A percentile compares a stretch with the other conserved stretches of the same genome.
phyloP scores from a whole-genome alignment of 2,329 filamentous ascomycete species.

The Xylariaceae sp. region DNA sequence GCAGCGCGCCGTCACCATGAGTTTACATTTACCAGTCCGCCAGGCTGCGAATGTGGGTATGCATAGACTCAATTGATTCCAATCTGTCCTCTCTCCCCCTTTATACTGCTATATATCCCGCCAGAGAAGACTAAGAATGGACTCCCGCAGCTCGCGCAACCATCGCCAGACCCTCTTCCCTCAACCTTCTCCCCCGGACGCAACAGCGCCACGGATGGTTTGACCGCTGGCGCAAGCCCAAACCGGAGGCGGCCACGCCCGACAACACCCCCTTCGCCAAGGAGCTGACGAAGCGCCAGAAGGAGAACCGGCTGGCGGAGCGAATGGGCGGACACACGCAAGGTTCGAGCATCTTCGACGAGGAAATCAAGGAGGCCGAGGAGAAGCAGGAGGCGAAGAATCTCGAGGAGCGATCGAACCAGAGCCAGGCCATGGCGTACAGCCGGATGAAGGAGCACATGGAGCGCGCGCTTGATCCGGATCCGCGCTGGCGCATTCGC shows the following conservation, averaged over 20 bases:
- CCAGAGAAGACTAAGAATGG: not conserved
- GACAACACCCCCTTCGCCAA: slow-evolving; percentile 9
- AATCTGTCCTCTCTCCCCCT: not conserved
- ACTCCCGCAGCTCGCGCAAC: slow-evolving; percentile 19
- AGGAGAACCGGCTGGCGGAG: slow-evolving; percentile 36
- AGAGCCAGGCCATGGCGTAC: slow-evolving; percentile 28
- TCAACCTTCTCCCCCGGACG: slow-evolving; percentile 29
- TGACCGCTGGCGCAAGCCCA: slow-evolving; percentile 17
- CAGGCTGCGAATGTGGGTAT: slow-evolving; percentile 57
- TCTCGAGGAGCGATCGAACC: not conserved
- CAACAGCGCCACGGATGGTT: slow-evolving; percentile 39
- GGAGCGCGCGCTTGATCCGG: slow-evolving; percentile 65
- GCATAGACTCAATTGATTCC: slow-evolving; percentile 24
- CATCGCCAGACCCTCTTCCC: slow-evolving; percentile 23
- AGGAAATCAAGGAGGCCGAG: slow-evolving; percentile 39
- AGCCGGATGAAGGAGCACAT: slow-evolving; percentile 48
- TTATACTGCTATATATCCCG: not conserved
- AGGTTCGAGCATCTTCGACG: slow-evolving; percentile 58
- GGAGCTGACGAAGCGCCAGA: slow-evolving; percentile 14
- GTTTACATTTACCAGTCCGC: slow-evolving; percentile 57
- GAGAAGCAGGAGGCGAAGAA: slow-evolving; percentile 1
- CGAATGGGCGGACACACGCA: slow-evolving; percentile 42
- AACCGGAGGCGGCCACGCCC: slow-evolving; percentile 11
- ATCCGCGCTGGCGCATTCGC: slow-evolving; percentile 62
- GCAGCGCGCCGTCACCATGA: slow-evolving; percentile 46